phyloP scores from a whole-genome alignment of 2,329 filamentous ascomycete genomes.

The Aspergillus luchuensis region DNA sequence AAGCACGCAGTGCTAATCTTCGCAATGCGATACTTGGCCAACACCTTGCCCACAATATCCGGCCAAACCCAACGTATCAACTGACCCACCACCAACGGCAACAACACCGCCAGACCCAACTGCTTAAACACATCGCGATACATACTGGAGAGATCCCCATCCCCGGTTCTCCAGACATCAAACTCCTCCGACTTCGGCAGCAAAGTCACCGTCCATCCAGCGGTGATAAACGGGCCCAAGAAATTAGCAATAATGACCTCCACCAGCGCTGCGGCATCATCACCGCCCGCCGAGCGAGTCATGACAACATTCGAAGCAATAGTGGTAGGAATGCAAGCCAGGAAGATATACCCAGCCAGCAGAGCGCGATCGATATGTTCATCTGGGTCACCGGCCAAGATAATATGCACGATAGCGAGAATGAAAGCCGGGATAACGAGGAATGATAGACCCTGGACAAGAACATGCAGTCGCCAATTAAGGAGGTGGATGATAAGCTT shows the following conservation, averaged over 20 bases:
- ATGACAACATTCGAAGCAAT: slow-evolving; percentile 74
- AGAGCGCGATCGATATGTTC: slow-evolving; percentile 62
- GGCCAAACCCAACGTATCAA: slow-evolving; percentile 59
- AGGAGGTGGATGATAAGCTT: slow-evolving; percentile 63
- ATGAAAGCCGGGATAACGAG: slow-evolving; percentile 66
- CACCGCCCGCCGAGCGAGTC: slow-evolving; percentile 69
- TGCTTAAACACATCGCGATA: slow-evolving; percentile 69
- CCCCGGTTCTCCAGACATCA: slow-evolving; percentile 47
- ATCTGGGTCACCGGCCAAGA: slow-evolving; percentile 50
- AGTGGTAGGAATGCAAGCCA: slow-evolving; percentile 70
- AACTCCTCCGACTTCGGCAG: slow-evolving; percentile 49
- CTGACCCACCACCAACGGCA: slow-evolving; percentile 67
- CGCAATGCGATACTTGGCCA: slow-evolving; percentile 56
- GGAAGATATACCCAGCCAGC: slow-evolving; percentile 67
- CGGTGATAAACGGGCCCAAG: slow-evolving; percentile 67
- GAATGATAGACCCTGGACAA: slow-evolving; percentile 69
- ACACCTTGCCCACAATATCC: slow-evolving; percentile 39
- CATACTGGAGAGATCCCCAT: slow-evolving; percentile 59
- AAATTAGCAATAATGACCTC: slow-evolving; percentile 72
- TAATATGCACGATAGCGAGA: slow-evolving; percentile 57
- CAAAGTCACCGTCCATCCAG: slow-evolving; percentile 60
- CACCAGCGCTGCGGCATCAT: slow-evolving; percentile 66
- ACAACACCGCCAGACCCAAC: slow-evolving; percentile 65
- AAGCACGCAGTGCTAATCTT: slow-evolving; percentile 51
- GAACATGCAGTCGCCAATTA: slow-evolving; percentile 68